Conservation (phyloP, 1,284 basidiomycete genomes). For the Moesziomyces sp. region DNA sequence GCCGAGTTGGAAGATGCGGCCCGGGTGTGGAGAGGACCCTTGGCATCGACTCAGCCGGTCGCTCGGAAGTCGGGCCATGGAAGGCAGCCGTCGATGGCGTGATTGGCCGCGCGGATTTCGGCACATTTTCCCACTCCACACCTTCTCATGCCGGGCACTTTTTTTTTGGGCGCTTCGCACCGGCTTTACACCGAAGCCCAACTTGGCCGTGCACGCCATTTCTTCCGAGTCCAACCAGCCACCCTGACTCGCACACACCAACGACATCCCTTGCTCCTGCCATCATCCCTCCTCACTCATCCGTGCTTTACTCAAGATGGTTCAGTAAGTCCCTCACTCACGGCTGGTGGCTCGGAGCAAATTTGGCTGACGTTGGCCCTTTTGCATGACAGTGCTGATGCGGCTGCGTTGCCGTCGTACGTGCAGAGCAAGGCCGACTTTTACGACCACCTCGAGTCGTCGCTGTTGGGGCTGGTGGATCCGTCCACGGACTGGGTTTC, state of each 20-base stretch:
- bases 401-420: constrained; percentile 80
- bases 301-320: constrained; percentile 6
- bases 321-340: constrained; percentile 12
- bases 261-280: background rate
- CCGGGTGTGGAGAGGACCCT: background rate
- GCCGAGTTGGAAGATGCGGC: too few species aligned
- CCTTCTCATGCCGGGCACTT: background rate
- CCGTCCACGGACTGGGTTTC: constrained; percentile 61
- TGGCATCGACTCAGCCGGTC: background rate
- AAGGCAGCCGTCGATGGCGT: constrained; percentile 12
- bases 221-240: background rate
- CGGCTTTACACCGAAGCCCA: constrained; percentile 8
- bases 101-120: constrained; percentile 8
- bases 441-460: constrained; percentile 66
- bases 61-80: constrained; percentile 6
- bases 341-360: too few species aligned
- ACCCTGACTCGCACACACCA: too few species aligned
- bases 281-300: background rate
- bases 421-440: constrained; percentile 62
- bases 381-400: constrained; percentile 53
- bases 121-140: constrained; percentile 2
- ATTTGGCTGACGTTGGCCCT: background rate
- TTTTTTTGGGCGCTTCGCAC: background rate
- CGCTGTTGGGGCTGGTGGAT: constrained; percentile 60
- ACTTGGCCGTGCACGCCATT: background rate